These are phyloP conservation scores for Sporobolomyces roseus DNA, from an alignment of 768 basidiomycete genomes.

Conservation along the genomic window DNA sequence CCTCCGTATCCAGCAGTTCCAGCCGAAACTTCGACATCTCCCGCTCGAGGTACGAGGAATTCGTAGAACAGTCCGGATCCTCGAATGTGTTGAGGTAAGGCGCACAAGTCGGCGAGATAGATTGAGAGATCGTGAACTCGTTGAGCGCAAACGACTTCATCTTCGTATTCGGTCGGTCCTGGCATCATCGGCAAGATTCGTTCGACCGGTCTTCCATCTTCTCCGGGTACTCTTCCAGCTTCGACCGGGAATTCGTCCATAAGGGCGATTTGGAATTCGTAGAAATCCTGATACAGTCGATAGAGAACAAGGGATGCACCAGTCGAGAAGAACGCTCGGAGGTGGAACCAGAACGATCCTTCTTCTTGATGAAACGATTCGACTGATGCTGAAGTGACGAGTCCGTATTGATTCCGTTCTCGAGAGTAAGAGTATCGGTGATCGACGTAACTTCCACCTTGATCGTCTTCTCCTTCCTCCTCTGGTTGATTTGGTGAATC, in stretches of 20 bases:
- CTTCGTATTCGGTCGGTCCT: constrained; percentile 78
- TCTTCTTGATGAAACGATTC: constrained; percentile 96
- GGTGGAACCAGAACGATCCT: constrained; percentile 95
- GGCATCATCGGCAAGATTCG: constrained; percentile 96
- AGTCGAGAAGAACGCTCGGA: constrained; percentile 68
- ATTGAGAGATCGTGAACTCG: constrained; percentile 79
- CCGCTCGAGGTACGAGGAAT: constrained; percentile 79
- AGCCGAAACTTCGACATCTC: constrained; percentile 49
- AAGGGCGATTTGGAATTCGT: constrained; percentile 88
- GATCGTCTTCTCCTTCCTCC: background rate
- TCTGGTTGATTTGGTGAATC: background rate
- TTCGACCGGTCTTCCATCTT: constrained; percentile 38
- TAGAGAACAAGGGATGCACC: constrained; percentile 76
- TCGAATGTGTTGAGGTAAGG: constrained; percentile 73
- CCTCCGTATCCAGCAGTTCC: constrained; percentile 10
- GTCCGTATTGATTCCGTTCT: constrained; percentile 54
- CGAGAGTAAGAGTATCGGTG: constrained; percentile 39
- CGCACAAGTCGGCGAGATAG: constrained; percentile 76
- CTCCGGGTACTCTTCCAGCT: constrained; percentile 64
- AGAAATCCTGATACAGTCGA: constrained; percentile 95
- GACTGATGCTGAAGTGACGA: constrained; percentile 79
- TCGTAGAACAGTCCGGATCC: constrained; percentile 72
- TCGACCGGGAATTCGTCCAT: constrained; percentile 83
- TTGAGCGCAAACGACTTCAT: constrained; percentile 74
- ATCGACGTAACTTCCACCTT: constrained; percentile 15